Conservation (phyloP, 1,284 basidiomycete genomes). For the Puccinia coronata region DNA sequence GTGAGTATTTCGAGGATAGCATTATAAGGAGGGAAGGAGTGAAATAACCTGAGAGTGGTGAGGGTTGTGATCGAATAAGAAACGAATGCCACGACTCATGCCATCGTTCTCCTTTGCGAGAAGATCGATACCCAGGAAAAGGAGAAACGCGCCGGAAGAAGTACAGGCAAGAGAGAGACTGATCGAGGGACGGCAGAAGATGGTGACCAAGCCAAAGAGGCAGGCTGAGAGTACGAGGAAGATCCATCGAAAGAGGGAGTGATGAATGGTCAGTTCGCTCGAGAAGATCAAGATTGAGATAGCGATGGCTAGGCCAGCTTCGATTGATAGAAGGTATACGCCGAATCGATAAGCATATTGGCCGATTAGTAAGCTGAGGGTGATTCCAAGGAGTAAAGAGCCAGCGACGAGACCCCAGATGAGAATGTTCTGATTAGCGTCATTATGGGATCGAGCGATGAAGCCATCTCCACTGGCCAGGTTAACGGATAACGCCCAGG, state of each 20-base stretch:
- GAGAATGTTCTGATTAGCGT: background rate
- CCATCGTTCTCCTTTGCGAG: conserved; percentile 12
- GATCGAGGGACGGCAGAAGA: background rate
- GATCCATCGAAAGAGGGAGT: background rate
- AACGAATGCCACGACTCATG: conserved; percentile 23
- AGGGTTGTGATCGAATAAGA: conserved; percentile 33
- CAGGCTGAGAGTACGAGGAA: background rate
- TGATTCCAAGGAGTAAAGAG: background rate
- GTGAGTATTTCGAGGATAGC: too few species aligned
- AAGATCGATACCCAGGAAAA: conserved; percentile 25
- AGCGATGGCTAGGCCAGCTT: conserved; percentile 17
- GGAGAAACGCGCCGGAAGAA: conserved; percentile 12
- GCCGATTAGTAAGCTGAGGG: conserved; percentile 18
- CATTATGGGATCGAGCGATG: background rate
- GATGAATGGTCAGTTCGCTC: conserved; percentile 7
- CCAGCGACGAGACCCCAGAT: conserved; percentile 24
- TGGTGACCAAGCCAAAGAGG: background rate
- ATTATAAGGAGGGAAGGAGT: too few species aligned
- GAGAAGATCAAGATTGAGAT: conserved; percentile 28
- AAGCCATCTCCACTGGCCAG: background rate
- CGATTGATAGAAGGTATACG: background rate
- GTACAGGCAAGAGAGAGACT: background rate
- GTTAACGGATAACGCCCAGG: conserved; percentile 26
- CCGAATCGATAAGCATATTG: background rate
- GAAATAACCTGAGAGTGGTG: conserved; percentile 20